Percentiles rank a stretch among this genome's conserved stretches.
Evolutionary conservation across 1,139 yeast genomes (phyloP).

Genomic region (Geotrichum histeridarum): DNA sequence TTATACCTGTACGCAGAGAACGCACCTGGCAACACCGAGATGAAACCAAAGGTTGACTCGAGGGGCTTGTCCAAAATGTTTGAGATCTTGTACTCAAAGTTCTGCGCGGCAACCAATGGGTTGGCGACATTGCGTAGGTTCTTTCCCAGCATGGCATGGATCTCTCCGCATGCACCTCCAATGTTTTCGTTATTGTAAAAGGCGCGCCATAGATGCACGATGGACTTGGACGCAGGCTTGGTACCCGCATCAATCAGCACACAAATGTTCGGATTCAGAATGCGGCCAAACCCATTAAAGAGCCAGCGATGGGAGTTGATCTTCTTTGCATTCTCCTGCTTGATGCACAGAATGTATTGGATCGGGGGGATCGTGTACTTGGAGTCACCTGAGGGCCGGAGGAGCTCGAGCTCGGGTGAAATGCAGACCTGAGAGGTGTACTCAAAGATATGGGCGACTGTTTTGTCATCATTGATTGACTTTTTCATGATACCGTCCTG

Average conservation of each 20-base stretch:
- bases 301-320: slow-evolving; percentile 97
- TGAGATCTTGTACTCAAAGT: slow-evolving; percentile 88
- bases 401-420: slow-evolving; percentile 46
- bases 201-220: slow-evolving; percentile 85
- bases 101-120: slow-evolving; percentile 88
- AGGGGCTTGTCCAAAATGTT: slow-evolving; percentile 87
- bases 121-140: slow-evolving; percentile 49
- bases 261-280: slow-evolving; percentile 79
- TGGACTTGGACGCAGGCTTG: slow-evolving; percentile 75
- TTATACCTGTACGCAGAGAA: slow-evolving; percentile 81
- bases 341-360: slow-evolving; percentile 82
- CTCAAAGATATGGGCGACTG: slow-evolving; percentile 87
- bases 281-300: slow-evolving; percentile 85
- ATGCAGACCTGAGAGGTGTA: slow-evolving; percentile 67
- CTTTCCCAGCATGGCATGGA: slow-evolving; percentile 80
- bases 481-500: slow-evolving; percentile 94
- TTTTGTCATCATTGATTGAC: slow-evolving; percentile 78
- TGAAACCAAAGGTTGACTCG: slow-evolving; percentile 84
- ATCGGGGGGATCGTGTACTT: slow-evolving; percentile 59
- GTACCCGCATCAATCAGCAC: slow-evolving; percentile 92
- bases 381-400: slow-evolving; percentile 53
- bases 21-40: slow-evolving; percentile 89
- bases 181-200: slow-evolving; percentile 78
- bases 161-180: slow-evolving; percentile 95
- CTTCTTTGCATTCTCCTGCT: slow-evolving; percentile 84